A percentile compares a stretch with the other conserved stretches of the same genome.
Conservation (phyloP, 2,329 filamentous ascomycete species). For the Pseudogymnoascus sp. region DNA sequence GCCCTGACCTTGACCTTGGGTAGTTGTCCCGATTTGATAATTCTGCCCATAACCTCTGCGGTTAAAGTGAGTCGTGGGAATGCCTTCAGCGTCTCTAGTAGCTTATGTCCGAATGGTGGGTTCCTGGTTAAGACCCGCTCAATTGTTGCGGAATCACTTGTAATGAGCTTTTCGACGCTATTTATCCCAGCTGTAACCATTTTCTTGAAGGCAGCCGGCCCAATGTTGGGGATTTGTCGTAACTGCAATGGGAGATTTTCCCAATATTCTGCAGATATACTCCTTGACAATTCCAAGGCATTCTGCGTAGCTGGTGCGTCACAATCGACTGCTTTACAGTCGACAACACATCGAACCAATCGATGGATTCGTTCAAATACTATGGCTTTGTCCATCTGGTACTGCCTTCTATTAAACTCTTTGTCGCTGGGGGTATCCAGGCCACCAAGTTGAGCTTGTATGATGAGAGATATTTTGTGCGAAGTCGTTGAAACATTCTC, state of each 20-base stretch:
- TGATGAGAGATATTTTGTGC: conserved; percentile 69
- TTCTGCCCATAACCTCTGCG: conserved; percentile 28
- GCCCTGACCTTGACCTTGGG: conserved; percentile 56
- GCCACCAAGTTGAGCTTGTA: conserved; percentile 66
- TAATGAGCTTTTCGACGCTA: conserved; percentile 62
- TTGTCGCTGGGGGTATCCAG: conserved; percentile 55
- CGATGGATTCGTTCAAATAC: conserved; percentile 64
- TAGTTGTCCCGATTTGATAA: conserved; percentile 30
- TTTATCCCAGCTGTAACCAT: conserved; percentile 63
- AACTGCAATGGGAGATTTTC: conserved; percentile 75
- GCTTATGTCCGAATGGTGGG: conserved; percentile 69
- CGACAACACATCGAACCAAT: conserved; percentile 65
- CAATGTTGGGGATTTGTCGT: conserved; percentile 73
- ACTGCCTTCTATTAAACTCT: conserved; percentile 44
- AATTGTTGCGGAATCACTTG: conserved; percentile 60
- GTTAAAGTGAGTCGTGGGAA: conserved; percentile 56
- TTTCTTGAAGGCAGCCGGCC: conserved; percentile 65
- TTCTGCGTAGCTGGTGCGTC: conserved; percentile 62
- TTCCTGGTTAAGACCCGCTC: conserved; percentile 71
- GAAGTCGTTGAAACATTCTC: conserved; percentile 55
- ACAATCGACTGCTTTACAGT: conserved; percentile 51
- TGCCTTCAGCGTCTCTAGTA: conserved; percentile 53
- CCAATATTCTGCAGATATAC: conserved; percentile 64
- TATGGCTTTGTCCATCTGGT: conserved; percentile 50
- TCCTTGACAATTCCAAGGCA: conserved; percentile 69